Conservation (phyloP, 1,284 basidiomycete genomes). For the Porodaedalea pini region DNA sequence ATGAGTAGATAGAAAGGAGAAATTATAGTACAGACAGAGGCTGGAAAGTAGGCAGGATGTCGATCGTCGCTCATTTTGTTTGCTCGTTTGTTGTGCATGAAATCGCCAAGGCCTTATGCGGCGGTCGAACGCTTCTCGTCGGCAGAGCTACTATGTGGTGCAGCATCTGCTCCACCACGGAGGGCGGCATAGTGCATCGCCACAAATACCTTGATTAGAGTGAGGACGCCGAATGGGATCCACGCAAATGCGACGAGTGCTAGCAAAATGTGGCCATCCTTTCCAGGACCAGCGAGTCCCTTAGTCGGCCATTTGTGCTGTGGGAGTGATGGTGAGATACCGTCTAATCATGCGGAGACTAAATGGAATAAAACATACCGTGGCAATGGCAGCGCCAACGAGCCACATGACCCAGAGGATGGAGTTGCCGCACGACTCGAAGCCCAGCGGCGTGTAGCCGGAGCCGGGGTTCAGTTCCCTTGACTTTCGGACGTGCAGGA, state of each 20-base stretch:
- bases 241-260: slow-evolving; percentile 20
- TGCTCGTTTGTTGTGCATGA: too few species aligned
- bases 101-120: not conserved
- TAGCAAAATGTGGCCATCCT: slow-evolving; percentile 13
- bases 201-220: slow-evolving; percentile 10
- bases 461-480: not conserved
- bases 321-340: not conserved
- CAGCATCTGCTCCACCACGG: not conserved
- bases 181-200: slow-evolving; percentile 16
- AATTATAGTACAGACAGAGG: too few species aligned
- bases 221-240: slow-evolving; percentile 17
- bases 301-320: slow-evolving; percentile 20
- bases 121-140: not conserved
- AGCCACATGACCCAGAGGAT: slow-evolving; percentile 22
- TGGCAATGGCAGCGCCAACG: slow-evolving; percentile 18
- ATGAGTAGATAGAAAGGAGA: too few species aligned
- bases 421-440: slow-evolving; percentile 16
- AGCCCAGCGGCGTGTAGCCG: slow-evolving; percentile 3
- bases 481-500: slow-evolving; percentile 7
- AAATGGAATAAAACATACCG: slow-evolving; percentile 12
- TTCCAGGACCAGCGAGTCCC: slow-evolving; percentile 3
- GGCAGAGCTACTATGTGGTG: not conserved
- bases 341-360: not conserved
- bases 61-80: too few species aligned
- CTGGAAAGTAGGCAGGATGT: too few species aligned